Evolutionary conservation across 106 monocot genomes (phyloP), one percentile per base, ranked within the genome.

Genomic region (Ottelia alismoides): DNA sequence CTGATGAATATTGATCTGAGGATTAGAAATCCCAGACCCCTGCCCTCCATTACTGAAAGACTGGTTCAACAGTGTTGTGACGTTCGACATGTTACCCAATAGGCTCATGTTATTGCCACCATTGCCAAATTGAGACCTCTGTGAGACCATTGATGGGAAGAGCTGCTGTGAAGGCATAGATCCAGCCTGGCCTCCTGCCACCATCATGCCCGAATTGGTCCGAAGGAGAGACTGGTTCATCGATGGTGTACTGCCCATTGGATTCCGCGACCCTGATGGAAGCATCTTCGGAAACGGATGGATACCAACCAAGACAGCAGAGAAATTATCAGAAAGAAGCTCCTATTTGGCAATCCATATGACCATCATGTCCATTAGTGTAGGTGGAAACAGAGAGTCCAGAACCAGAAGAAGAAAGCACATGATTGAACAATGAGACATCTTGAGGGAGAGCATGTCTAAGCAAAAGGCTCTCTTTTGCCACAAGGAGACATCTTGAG

Each of bases 101-200:
- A 6, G 10, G 40, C 10, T 16, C 60, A 61, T 57, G 27, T 24
- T 26, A 31, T 52, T 73, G 25, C 20, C 35, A 35, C 25, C 65
- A 40, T 48, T 59, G 51, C 20, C 57, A 44, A 77, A 77, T 23
- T 67, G 77, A 12, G 52, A 68, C 1, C 68, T 57, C 4, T 67
- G 68, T 10, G 63, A 64, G 17, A 67, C 68, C 3, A 78, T 51
- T 26, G 68, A 72, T 27, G 78, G 49, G 40, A 68, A 78, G 0
- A 30, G 54, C 10, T 22, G 40, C 26, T 68, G 78, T 10, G 67
- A 53, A 26, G 60, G 55, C 20, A 70, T 40, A n/a, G 63, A 57
- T 27, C 25, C 64, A 1, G 22, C 62, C 51, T 63, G 62, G 0
- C 62, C 62, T 45, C 58, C 58, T 0, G 25, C 17, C 16, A 27